Percentiles rank a stretch among this genome's conserved stretches.
phyloP scores from a whole-genome alignment of 177 flowering plant species.

The Telopea speciosissima region DNA sequence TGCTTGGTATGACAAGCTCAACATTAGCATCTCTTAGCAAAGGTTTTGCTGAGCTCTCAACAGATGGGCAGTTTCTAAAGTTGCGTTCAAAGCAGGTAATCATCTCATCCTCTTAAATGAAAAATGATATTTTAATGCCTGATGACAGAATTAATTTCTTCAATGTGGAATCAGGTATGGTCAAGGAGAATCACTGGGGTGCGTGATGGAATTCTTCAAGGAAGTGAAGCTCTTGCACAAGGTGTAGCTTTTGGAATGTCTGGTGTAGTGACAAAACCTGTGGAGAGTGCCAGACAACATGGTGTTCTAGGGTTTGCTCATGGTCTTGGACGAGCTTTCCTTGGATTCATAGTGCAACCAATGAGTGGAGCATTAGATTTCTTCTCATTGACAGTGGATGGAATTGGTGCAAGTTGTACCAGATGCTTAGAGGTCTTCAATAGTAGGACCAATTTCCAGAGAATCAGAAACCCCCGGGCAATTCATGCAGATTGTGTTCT shows the following conservation, averaged over 20 bases:
- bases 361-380: conserved; percentile 96
- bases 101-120: conserved; percentile 5
- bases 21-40: conserved; percentile 92
- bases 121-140: neutral
- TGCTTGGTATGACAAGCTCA: conserved; percentile 96
- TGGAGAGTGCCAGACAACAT: conserved; percentile 88
- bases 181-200: conserved; percentile 95
- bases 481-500: conserved; percentile 64
- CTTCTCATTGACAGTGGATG: conserved; percentile 92
- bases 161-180: conserved; percentile 45
- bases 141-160: neutral
- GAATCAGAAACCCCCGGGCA: conserved; percentile 83
- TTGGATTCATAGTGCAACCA: conserved; percentile 89
- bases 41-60: conserved; percentile 98
- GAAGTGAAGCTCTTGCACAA: conserved; percentile 98
- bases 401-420: conserved; percentile 94
- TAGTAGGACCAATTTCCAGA: conserved; percentile 43
- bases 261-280: conserved; percentile 88
- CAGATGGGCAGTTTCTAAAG: conserved; percentile 92
- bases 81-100: conserved; percentile 87
- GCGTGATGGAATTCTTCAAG: conserved; percentile 86
- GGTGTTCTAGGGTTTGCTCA: conserved; percentile 88
- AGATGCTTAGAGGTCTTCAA: conserved; percentile 71
- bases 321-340: conserved; percentile 84
- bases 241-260: conserved; percentile 96